Conservation (phyloP, 2,329 filamentous ascomycete species). For the Alternaria brassicicola region DNA sequence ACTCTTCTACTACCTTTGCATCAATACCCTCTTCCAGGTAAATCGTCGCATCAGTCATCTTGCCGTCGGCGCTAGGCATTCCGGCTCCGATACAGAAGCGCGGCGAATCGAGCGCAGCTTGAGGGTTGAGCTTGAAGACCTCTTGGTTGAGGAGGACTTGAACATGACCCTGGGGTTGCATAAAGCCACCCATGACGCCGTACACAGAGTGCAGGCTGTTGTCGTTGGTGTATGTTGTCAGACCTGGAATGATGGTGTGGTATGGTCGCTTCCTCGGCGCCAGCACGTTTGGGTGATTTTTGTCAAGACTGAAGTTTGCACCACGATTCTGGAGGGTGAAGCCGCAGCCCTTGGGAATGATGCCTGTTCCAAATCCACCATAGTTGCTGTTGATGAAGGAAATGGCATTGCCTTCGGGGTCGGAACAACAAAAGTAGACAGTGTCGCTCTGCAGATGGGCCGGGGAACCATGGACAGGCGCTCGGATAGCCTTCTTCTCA, state of each 20-base stretch:
- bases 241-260: slow-evolving; percentile 94
- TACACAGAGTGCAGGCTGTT: slow-evolving; percentile 81
- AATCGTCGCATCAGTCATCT: slow-evolving; percentile 67
- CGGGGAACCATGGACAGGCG: slow-evolving; percentile 71
- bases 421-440: slow-evolving; percentile 89
- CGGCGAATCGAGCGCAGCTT: slow-evolving; percentile 88
- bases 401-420: slow-evolving; percentile 83
- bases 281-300: slow-evolving; percentile 77
- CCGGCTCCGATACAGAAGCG: slow-evolving; percentile 85
- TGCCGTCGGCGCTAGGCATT: slow-evolving; percentile 65
- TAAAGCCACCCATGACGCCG: slow-evolving; percentile 97
- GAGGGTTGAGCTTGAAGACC: slow-evolving; percentile 79
- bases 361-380: slow-evolving; percentile 82
- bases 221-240: slow-evolving; percentile 79
- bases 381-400: slow-evolving; percentile 98
- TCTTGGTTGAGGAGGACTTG: slow-evolving; percentile 92
- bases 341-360: slow-evolving; percentile 83
- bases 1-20: slow-evolving; percentile 67
- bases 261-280: slow-evolving; percentile 88
- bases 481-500: slow-evolving; percentile 57
- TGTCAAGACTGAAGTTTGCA: slow-evolving; percentile 77
- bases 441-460: slow-evolving; percentile 88
- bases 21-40: slow-evolving; percentile 84
- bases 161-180: slow-evolving; percentile 96
- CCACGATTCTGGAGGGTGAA: slow-evolving; percentile 96